A percentile compares a stretch with the other conserved stretches of the same genome.
Conservation (phyloP, 2,329 filamentous ascomycete genomes). For the Trichoderma aggressivum region DNA sequence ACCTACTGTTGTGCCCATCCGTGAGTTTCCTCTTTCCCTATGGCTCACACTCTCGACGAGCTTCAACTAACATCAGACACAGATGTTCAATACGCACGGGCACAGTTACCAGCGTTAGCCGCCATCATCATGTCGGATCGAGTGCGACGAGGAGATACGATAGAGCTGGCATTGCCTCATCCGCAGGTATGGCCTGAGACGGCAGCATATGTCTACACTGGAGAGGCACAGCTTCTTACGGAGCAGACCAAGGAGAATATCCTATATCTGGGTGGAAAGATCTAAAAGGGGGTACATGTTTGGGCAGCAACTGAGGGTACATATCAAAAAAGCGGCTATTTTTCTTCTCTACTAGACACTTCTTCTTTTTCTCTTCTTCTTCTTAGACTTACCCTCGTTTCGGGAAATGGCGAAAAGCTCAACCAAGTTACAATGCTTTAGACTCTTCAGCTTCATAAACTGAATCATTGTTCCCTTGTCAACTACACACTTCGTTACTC, state of each 20-base stretch:
- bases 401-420: background rate
- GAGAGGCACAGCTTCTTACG: constrained; percentile 42
- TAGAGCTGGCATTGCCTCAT: constrained; percentile 57
- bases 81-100: constrained; percentile 34
- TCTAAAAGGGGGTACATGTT: constrained; percentile 27
- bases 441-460: background rate
- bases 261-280: constrained; percentile 50
- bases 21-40: constrained; percentile 8
- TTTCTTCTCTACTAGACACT: background rate
- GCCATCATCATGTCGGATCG: constrained; percentile 53
- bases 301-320: background rate
- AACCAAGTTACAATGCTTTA: background rate
- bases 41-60: background rate
- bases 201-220: constrained; percentile 54
- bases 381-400: background rate
- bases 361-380: background rate
- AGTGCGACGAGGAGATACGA: constrained; percentile 48
- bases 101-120: constrained; percentile 50
- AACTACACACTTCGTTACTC: background rate
- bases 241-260: constrained; percentile 51
- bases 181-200: constrained; percentile 56
- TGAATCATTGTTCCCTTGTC: background rate
- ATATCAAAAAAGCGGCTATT: background rate
- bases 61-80: background rate
- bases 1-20: constrained; percentile 16